phyloP scores from a whole-genome alignment of 2,329 filamentous ascomycete genomes.

The Exophiala lecanii-corni region DNA sequence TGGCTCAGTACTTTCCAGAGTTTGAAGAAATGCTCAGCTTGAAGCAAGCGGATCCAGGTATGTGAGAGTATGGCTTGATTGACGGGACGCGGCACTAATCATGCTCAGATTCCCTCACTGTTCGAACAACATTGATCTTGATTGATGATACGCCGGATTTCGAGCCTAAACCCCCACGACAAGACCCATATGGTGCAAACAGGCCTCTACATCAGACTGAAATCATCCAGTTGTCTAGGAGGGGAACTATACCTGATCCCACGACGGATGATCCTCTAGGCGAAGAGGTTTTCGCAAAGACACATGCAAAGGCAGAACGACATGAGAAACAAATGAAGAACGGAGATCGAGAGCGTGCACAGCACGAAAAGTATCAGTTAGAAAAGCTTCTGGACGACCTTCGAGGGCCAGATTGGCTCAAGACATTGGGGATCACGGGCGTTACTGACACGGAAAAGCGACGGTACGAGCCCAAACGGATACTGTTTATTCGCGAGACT shows the following conservation, averaged over 20 bases:
- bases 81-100: slow-evolving; percentile 15
- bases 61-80: slow-evolving; percentile 8
- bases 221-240: slow-evolving; percentile 37
- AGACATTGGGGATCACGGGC: slow-evolving; percentile 81
- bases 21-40: slow-evolving; percentile 93
- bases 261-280: slow-evolving; percentile 50
- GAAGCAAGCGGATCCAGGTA: slow-evolving; percentile 72
- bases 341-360: slow-evolving; percentile 61
- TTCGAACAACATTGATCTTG: slow-evolving; percentile 69
- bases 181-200: slow-evolving; percentile 27
- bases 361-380: slow-evolving; percentile 63
- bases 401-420: slow-evolving; percentile 87
- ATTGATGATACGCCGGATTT: slow-evolving; percentile 50
- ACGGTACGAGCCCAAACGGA: slow-evolving; percentile 77
- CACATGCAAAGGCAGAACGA: slow-evolving; percentile 57
- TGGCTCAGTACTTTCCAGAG: slow-evolving; percentile 85
- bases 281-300: slow-evolving; percentile 53
- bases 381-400: slow-evolving; percentile 72
- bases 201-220: slow-evolving; percentile 40
- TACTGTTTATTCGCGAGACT: slow-evolving; percentile 80
- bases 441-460: slow-evolving; percentile 82
- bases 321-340: slow-evolving; percentile 66
- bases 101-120: slow-evolving; percentile 63
- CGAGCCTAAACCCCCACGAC: slow-evolving; percentile 17
- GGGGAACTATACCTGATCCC: slow-evolving; percentile 6